phyloP scores from a whole-genome alignment of 805 yeast genomes.

The Saccharomyces eubayanus region DNA sequence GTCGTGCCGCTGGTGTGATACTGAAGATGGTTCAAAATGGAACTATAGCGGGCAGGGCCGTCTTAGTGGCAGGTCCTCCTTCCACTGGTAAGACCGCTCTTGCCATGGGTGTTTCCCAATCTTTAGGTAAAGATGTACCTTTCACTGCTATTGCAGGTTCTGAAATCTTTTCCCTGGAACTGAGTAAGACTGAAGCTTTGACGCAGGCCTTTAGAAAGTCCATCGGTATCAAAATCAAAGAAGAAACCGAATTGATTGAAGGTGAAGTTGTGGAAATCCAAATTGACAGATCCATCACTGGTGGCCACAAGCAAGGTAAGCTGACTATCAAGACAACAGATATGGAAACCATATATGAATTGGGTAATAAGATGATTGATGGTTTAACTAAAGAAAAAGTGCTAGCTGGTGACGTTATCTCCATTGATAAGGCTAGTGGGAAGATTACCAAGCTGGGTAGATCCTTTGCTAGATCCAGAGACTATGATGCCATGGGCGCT shows the following conservation, averaged over 20 bases:
- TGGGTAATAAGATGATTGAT: slow-evolving; percentile 90
- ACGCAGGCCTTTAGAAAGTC: slow-evolving; percentile 95
- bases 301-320: slow-evolving; percentile 98
- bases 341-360: slow-evolving; percentile 96
- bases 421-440: slow-evolving; percentile 92
- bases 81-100: slow-evolving; percentile 98
- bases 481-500: slow-evolving; percentile 98
- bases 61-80: slow-evolving; percentile 94
- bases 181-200: slow-evolving; percentile 90
- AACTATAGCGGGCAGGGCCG: slow-evolving; percentile 93
- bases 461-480: slow-evolving; percentile 92
- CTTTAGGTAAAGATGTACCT: slow-evolving; percentile 66
- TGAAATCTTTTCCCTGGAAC: slow-evolving; percentile 84
- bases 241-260: slow-evolving; percentile 94
- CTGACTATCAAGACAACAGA: slow-evolving; percentile 94
- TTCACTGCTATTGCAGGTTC: slow-evolving; percentile 93
- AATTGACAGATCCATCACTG: slow-evolving; percentile 86
- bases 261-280: slow-evolving; percentile 98
- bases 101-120: slow-evolving; percentile 86
- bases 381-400: slow-evolving; percentile 91
- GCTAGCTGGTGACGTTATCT: slow-evolving; percentile 92
- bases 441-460: slow-evolving; percentile 90
- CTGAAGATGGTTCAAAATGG: slow-evolving; percentile 90
- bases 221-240: slow-evolving; percentile 90
- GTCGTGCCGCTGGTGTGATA: slow-evolving; percentile 92